These are phyloP conservation scores for Craspedostauros australis DNA, from an alignment of 108 stramenopile genomes.

Conservation along the genomic window DNA sequence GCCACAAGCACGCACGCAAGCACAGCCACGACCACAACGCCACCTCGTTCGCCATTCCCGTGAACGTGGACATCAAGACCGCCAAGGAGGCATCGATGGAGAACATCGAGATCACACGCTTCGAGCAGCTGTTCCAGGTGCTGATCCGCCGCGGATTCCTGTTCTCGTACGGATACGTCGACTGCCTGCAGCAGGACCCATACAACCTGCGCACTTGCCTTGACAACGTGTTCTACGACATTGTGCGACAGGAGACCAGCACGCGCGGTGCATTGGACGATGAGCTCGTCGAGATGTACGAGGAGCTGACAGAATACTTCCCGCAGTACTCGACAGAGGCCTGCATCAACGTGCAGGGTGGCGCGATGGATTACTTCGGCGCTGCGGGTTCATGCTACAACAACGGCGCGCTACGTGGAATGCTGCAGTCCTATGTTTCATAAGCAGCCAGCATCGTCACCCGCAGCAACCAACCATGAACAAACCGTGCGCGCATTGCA, in stretches of 20 bases:
- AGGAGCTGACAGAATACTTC: conserved; percentile 8
- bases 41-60: conserved; percentile 10
- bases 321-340: conserved; percentile 14
- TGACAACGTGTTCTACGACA: conserved; percentile 18
- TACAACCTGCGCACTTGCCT: conserved; percentile 18
- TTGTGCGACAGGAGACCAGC: conserved; percentile 23
- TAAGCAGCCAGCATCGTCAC: too few species aligned
- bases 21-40: too few species aligned
- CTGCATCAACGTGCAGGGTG: conserved; percentile 9
- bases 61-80: not conserved
- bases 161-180: conserved; percentile 30
- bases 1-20: too few species aligned
- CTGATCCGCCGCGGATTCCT: conserved; percentile 29
- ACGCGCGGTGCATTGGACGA: conserved; percentile 24
- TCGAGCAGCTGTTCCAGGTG: conserved; percentile 24
- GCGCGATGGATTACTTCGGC: conserved; percentile 7
- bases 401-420: too few species aligned
- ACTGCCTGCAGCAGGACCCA: conserved; percentile 22
- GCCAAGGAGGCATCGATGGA: conserved; percentile 11
- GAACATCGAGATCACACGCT: conserved; percentile 17
- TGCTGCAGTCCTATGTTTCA: too few species aligned
- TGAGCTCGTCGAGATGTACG: conserved; percentile 13
- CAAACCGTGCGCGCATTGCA: too few species aligned
- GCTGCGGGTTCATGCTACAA: conserved; percentile 6
- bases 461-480: too few species aligned